Percentiles rank a stretch among this genome's conserved stretches.
Conservation (phyloP, 2,329 filamentous ascomycete genomes). For the Hypoxylon sp. region DNA sequence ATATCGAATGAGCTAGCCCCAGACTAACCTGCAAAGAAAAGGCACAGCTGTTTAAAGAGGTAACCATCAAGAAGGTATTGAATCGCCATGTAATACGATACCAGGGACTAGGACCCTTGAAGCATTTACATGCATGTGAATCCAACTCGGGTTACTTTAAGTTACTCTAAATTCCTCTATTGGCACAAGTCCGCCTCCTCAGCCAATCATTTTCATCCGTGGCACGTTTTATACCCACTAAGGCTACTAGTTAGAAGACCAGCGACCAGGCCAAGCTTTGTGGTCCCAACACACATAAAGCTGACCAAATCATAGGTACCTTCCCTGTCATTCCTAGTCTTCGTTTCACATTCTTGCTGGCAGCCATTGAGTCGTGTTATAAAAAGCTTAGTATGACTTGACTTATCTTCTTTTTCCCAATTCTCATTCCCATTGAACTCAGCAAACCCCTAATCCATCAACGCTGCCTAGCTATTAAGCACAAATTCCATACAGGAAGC, state of each 20-base stretch:
- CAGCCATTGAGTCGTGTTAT: background rate
- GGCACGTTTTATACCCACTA: background rate
- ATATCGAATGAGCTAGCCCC: background rate
- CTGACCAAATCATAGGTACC: background rate
- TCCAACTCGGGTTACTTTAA: slow-evolving; percentile 3
- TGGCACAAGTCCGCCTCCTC: background rate
- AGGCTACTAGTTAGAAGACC: background rate
- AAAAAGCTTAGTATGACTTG: background rate
- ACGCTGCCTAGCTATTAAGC: background rate
- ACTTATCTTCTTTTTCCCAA: background rate
- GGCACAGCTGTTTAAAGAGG: background rate
- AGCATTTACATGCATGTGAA: background rate
- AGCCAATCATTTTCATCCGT: slow-evolving; percentile 8
- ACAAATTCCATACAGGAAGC: background rate
- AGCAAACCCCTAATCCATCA: background rate
- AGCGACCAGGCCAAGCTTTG: background rate
- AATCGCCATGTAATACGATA: background rate
- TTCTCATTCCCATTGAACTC: background rate
- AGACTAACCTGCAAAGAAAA: background rate
- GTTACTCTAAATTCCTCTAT: background rate
- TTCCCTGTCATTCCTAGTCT: slow-evolving; percentile 6
- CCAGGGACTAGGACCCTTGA: background rate
- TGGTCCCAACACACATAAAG: slow-evolving; percentile 4
- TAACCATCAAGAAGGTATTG: background rate
- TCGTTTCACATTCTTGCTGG: background rate